phyloP scores from a whole-genome alignment of 306 rosid genomes.

The Cercis canadensis region DNA sequence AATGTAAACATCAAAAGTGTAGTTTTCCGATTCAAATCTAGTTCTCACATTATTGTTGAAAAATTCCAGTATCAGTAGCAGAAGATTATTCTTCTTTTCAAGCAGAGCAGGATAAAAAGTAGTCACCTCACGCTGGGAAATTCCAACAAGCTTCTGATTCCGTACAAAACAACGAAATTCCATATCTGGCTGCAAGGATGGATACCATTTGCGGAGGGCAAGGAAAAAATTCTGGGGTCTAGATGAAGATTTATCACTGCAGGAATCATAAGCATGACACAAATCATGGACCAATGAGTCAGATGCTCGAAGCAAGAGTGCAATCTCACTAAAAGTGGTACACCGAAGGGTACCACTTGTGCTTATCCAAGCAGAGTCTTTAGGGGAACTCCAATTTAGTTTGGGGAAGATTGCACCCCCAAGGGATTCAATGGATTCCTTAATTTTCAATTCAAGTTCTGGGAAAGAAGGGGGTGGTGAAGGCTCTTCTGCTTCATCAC shows the following conservation, averaged over 20 bases:
- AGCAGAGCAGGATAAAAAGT: slow-evolving; percentile 66
- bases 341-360: slow-evolving; percentile 60
- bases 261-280: slow-evolving; percentile 84
- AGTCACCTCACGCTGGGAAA: slow-evolving; percentile 81
- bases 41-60: slow-evolving; percentile 44
- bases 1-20: slow-evolving; percentile 73
- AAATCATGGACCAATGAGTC: slow-evolving; percentile 83
- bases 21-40: slow-evolving; percentile 63
- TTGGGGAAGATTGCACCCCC: slow-evolving; percentile 85
- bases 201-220: slow-evolving; percentile 83
- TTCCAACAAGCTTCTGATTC: slow-evolving; percentile 54
- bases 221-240: slow-evolving; percentile 66
- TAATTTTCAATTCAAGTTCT: slow-evolving; percentile 71
- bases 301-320: slow-evolving; percentile 68
- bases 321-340: slow-evolving; percentile 73
- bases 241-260: slow-evolving; percentile 55
- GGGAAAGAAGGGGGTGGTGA: slow-evolving; percentile 68
- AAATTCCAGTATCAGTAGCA: slow-evolving; percentile 48
- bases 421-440: slow-evolving; percentile 67
- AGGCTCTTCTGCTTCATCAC: slow-evolving; percentile 62
- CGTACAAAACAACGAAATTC: slow-evolving; percentile 77
- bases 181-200: slow-evolving; percentile 70
- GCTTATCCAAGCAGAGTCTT: slow-evolving; percentile 85
- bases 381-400: slow-evolving; percentile 91
- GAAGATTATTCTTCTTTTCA: slow-evolving; percentile 51